Conservation (phyloP, 208 protist genomes). For the Dictyostelium gargantuum region DNA sequence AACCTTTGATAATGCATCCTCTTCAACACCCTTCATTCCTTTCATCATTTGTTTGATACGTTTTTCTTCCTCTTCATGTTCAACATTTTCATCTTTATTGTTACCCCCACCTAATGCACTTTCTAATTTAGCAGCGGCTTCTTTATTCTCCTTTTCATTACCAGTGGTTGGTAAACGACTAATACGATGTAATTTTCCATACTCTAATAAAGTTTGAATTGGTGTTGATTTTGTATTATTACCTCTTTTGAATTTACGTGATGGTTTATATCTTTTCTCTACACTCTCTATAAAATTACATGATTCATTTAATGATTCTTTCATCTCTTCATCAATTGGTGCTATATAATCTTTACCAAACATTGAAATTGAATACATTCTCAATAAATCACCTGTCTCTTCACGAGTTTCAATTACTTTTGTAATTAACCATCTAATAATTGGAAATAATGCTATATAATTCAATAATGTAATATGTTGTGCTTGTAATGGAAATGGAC, state of each 20-base stretch:
- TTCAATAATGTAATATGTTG: conserved; percentile 86
- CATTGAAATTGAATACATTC: conserved; percentile 79
- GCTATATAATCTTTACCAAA: conserved; percentile 80
- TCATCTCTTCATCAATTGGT: conserved; percentile 58
- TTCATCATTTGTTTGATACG: conserved; percentile 64
- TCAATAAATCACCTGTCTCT: conserved; percentile 83
- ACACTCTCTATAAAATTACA: conserved; percentile 48
- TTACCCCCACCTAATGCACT: background rate
- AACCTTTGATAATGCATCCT: background rate
- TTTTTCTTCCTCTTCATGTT: conserved; percentile 55
- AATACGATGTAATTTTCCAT: conserved; percentile 40
- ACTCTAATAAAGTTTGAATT: conserved; percentile 56
- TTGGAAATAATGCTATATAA: conserved; percentile 83
- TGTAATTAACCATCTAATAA: conserved; percentile 88
- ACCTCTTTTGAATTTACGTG: conserved; percentile 22
- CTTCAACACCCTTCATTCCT: conserved; percentile 59
- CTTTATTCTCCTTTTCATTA: background rate
- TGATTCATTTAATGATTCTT: background rate
- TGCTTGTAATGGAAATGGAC: conserved; percentile 83
- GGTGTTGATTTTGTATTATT: conserved; percentile 3
- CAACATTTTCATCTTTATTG: background rate
- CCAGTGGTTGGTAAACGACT: background rate
- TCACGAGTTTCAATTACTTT: conserved; percentile 86
- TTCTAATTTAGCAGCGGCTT: background rate
- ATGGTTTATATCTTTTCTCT: conserved; percentile 48